phyloP scores from a whole-genome alignment of 148 eudicot genomes.

The Nyssa sinensis region DNA sequence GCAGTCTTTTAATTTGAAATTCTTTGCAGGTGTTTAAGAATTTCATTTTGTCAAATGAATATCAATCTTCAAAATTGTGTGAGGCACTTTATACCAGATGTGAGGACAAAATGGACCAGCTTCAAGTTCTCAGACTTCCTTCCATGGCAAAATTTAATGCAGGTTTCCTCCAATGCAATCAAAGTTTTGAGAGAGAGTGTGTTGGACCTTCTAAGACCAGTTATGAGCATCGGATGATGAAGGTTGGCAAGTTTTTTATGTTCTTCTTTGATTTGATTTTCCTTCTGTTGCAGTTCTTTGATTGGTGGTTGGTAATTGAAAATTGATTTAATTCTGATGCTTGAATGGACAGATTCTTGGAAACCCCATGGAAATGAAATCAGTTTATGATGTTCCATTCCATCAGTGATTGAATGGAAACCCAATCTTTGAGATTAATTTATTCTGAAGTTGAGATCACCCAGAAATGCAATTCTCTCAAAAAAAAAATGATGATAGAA shows the following conservation, averaged over 20 bases:
- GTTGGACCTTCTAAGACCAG: constrained; percentile 88
- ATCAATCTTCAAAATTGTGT: constrained; percentile 81
- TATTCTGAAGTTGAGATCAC: background rate
- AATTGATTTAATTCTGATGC: background rate
- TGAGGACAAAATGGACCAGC: constrained; percentile 96
- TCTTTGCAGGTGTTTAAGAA: constrained; percentile 65
- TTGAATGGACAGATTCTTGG: background rate
- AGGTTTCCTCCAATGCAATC: constrained; percentile 85
- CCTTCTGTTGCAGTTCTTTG: background rate
- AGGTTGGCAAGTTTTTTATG: constrained; percentile 39
- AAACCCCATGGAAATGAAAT: constrained; percentile 6
- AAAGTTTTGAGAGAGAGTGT: constrained; percentile 72
- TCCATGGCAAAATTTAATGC: constrained; percentile 97
- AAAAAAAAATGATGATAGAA: constrained; percentile 1
- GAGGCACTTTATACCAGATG: constrained; percentile 75
- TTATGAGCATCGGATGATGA: constrained; percentile 81
- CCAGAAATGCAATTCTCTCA: background rate
- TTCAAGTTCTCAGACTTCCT: constrained; percentile 90
- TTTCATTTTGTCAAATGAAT: constrained; percentile 71
- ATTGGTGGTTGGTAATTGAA: background rate
- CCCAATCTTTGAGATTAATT: background rate
- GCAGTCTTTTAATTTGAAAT: constrained; percentile 6
- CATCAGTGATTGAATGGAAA: background rate
- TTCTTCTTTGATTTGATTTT: background rate
- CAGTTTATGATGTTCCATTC: constrained; percentile 7